Evolutionary conservation across 2,329 filamentous ascomycete species (phyloP), one percentile per base, ranked within the genome.

Genomic region (Colletotrichum caudatum): DNA sequence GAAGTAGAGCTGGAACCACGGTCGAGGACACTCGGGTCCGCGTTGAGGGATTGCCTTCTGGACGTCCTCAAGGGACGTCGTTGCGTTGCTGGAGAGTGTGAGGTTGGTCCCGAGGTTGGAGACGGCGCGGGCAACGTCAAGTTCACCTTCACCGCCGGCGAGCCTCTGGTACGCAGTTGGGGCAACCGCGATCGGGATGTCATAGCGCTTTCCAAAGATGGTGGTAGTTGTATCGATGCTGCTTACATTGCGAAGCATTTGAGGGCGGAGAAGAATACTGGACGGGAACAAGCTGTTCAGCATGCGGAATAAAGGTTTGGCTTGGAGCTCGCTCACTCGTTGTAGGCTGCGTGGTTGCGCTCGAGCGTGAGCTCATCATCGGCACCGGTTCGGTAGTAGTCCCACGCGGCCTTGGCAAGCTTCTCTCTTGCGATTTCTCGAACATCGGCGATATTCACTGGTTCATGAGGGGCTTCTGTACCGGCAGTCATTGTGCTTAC

Each of bases 161-260:
- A 80, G 74, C 54, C 69, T 78, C 33, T 80, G 78, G 56, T 75
- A 76, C 1, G 77, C 78, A 41, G 75, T 78, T 9, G 78, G 78
- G 0, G 78, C 78, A 35, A 80, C 75, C 7, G 73, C 78, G n/a
- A 80, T 75, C 1, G 78, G 78, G 2, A 80, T 72, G 3, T 68
- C 48, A 29, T 72, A 74, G 5, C 37, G 65, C 8, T 71, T 67
- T 14, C 74, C 73, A 26, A 75, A 70, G 7, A 75, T 26, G 0
- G 53, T 65, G 2, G 68, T 73, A 51, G 71, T 69, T 1, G 74
- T 77, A 8, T 77, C 73, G 54, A 77, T 71, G 8, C 54, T 65
- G 2, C 64, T 60, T 6, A 77, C 76, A 29, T 77, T 70, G 11
- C 66, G 58, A 1, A 77, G 65, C 5, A 76, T 74, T 26, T 70